Conservation (phyloP, 2,329 filamentous ascomycete genomes). For the Aspergillus udagawae region DNA sequence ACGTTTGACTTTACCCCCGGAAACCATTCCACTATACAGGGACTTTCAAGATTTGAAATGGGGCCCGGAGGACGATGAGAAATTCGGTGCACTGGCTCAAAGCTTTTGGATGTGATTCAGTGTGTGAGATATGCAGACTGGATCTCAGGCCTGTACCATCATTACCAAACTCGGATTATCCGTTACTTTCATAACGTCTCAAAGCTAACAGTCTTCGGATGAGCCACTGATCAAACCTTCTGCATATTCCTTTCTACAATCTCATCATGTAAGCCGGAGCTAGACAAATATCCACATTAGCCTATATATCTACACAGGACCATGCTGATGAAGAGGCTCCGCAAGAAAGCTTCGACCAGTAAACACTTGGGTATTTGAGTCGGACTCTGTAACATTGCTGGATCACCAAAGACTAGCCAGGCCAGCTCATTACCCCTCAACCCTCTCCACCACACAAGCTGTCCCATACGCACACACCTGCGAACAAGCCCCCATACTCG, state of each 20-base stretch:
- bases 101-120: constrained; percentile 6
- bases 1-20: constrained; percentile 10
- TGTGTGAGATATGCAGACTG: background rate
- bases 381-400: background rate
- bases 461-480: background rate
- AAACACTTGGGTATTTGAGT: background rate
- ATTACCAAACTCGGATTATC: background rate
- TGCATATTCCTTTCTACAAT: no score
- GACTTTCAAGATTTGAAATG: constrained; percentile 17
- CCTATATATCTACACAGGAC: no score
- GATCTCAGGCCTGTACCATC: background rate
- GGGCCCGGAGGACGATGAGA: constrained; percentile 9
- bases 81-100: constrained; percentile 18
- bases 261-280: no score
- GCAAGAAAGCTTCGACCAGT: background rate
- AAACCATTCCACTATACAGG: constrained; percentile 12
- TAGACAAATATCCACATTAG: no score
- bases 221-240: background rate
- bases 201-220: no score
- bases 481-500: background rate
- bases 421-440: background rate
- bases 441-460: background rate
- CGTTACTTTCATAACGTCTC: background rate
- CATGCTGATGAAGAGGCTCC: no score
- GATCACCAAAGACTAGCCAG: background rate